Percentiles rank a stretch among this genome's conserved stretches.
Conservation (phyloP, 441 rosid genomes). For the Pelargonium fulgidum region DNA sequence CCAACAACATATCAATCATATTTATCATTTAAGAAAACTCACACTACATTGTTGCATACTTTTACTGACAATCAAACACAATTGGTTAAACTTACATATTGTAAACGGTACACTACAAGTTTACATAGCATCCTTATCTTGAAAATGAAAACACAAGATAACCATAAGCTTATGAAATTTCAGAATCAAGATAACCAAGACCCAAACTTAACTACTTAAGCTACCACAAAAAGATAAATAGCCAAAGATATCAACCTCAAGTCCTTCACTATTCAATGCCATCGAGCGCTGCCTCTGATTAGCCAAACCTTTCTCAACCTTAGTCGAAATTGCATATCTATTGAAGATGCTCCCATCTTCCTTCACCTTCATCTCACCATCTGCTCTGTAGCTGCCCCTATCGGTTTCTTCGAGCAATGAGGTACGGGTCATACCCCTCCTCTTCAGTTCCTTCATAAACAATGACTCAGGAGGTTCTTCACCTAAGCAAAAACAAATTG, state of each 20-base stretch:
- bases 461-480: slow-evolving; percentile 92
- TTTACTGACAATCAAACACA: background rate
- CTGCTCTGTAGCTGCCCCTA: slow-evolving; percentile 33
- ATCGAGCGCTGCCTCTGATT: slow-evolving; percentile 86
- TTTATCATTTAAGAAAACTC: no score
- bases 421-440: slow-evolving; percentile 87
- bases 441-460: slow-evolving; percentile 86
- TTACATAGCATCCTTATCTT: background rate
- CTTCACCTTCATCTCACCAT: slow-evolving; percentile 39
- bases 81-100: no score
- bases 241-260: slow-evolving; percentile 50
- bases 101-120: background rate
- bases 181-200: background rate
- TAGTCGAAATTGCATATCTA: slow-evolving; percentile 59
- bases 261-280: slow-evolving; percentile 92
- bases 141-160: background rate
- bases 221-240: background rate
- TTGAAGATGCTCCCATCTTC: slow-evolving; percentile 40
- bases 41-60: background rate
- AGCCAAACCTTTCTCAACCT: slow-evolving; percentile 46
- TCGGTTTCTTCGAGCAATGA: slow-evolving; percentile 68
- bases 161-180: background rate
- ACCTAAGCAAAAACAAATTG: slow-evolving; percentile 30
- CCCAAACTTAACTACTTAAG: background rate
- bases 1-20: background rate